These are phyloP conservation scores for Citrus unshiu DNA, from an alignment of 345 rosid species.

Conservation along the genomic window DNA sequence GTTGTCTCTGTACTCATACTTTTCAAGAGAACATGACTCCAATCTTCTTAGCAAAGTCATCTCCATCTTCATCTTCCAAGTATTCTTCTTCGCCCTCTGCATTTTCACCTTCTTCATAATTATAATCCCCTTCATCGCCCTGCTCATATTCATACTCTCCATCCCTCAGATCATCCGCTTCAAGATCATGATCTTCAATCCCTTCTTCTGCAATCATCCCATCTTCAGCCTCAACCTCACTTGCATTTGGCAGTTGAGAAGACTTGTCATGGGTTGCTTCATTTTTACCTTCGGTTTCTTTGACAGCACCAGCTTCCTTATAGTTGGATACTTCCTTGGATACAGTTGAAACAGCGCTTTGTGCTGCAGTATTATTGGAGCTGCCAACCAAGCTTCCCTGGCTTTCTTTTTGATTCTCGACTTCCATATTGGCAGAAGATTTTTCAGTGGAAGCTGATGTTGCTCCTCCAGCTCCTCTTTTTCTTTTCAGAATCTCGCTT, in stretches of 20 bases:
- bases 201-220: constrained; percentile 39
- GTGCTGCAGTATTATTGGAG: background rate
- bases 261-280: constrained; percentile 30
- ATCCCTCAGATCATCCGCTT: constrained; percentile 47
- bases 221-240: constrained; percentile 35
- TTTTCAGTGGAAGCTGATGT: constrained; percentile 32
- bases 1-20: background rate
- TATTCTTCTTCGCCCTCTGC: constrained; percentile 54
- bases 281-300: constrained; percentile 24
- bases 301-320: constrained; percentile 22
- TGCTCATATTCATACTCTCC: constrained; percentile 50
- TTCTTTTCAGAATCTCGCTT: constrained; percentile 81
- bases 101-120: constrained; percentile 65
- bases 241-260: constrained; percentile 20
- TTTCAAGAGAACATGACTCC: constrained; percentile 55
- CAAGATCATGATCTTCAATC: constrained; percentile 46
- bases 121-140: constrained; percentile 66
- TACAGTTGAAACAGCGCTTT: constrained; percentile 6
- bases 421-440: constrained; percentile 13
- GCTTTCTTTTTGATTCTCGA: constrained; percentile 14
- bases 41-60: constrained; percentile 60
- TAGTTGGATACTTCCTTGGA: constrained; percentile 23
- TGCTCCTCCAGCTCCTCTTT: constrained; percentile 51
- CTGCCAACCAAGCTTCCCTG: constrained; percentile 7
- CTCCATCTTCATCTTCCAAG: constrained; percentile 56